Percentiles rank a stretch among this genome's conserved stretches.
Evolutionary conservation across 805 yeast species (phyloP).

Genomic region (Saccharomycopsis fibuligera): DNA sequence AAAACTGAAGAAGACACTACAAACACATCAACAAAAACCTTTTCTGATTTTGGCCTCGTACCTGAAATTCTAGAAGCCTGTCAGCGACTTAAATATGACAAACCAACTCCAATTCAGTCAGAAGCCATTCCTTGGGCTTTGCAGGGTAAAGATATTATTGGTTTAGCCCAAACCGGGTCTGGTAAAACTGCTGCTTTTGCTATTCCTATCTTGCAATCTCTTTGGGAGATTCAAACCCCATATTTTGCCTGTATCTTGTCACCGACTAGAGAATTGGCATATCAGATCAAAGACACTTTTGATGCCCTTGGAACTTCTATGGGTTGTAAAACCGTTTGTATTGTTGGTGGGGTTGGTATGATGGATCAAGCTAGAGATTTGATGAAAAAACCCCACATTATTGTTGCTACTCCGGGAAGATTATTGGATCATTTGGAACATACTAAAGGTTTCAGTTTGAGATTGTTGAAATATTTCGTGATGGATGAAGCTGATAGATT

Average conservation of each 20-base stretch:
- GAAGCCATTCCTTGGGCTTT: constrained; percentile 89
- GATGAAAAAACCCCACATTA: constrained; percentile 88
- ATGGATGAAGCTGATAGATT: constrained; percentile 98
- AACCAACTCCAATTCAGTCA: constrained; percentile 91
- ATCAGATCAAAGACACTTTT: constrained; percentile 88
- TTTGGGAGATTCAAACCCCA: constrained; percentile 86
- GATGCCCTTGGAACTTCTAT: constrained; percentile 86
- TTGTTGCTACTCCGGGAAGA: constrained; percentile 95
- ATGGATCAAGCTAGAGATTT: constrained; percentile 95
- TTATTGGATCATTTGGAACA: constrained; percentile 89
- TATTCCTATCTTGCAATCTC: constrained; percentile 82
- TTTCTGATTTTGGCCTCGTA: constrained; percentile 55
- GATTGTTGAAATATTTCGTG: constrained; percentile 73
- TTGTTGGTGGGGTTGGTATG: constrained; percentile 98
- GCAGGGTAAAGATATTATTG: constrained; percentile 87
- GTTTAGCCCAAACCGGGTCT: constrained; percentile 95
- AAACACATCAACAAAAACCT: constrained; percentile 33
- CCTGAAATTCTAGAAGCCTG: constrained; percentile 80
- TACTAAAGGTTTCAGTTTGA: constrained; percentile 82
- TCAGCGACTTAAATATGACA: constrained; percentile 61
- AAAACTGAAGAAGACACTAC: constrained; percentile 21
- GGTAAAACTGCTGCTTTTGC: constrained; percentile 99
- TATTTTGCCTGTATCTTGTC: constrained; percentile 84
- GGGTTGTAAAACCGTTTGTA: constrained; percentile 86
- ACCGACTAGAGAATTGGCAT: constrained; percentile 81